phyloP scores from a whole-genome alignment of 345 rosid species.

The Viola odorata region DNA sequence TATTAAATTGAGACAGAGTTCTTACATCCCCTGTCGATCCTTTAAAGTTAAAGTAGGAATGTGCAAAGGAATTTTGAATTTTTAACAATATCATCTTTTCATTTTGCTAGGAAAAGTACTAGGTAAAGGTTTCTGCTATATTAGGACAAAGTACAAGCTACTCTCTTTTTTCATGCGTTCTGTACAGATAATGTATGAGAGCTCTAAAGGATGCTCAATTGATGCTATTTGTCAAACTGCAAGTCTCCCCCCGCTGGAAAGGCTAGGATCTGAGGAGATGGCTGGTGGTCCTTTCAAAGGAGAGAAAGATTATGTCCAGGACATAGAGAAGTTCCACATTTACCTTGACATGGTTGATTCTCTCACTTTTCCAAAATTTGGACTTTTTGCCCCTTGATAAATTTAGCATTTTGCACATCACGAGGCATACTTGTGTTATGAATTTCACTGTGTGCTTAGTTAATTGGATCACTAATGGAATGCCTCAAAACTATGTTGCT shows the following conservation, averaged over 20 bases:
- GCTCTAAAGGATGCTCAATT: background rate
- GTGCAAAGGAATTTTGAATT: too few species aligned
- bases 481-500: too few species aligned
- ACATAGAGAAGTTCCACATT: slow-evolving; percentile 28
- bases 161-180: background rate
- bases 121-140: too few species aligned
- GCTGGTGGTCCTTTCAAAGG: background rate
- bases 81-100: too few species aligned
- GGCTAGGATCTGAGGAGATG: background rate
- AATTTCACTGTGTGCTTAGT: too few species aligned
- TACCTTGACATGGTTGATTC: slow-evolving; percentile 28
- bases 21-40: too few species aligned
- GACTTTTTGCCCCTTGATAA: background rate
- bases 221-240: background rate
- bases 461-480: too few species aligned
- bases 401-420: background rate
- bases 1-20: too few species aligned
- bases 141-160: too few species aligned
- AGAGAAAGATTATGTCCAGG: slow-evolving; percentile 12
- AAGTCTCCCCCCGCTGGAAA: background rate
- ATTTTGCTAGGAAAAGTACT: too few species aligned
- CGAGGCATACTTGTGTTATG: too few species aligned
- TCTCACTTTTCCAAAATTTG: background rate
- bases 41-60: too few species aligned
- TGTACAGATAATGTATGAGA: background rate